Evolutionary conservation across 1,284 basidiomycete species (phyloP), one percentile per base, ranked within the genome.

Genomic region (Boletus albobrunnescens): DNA sequence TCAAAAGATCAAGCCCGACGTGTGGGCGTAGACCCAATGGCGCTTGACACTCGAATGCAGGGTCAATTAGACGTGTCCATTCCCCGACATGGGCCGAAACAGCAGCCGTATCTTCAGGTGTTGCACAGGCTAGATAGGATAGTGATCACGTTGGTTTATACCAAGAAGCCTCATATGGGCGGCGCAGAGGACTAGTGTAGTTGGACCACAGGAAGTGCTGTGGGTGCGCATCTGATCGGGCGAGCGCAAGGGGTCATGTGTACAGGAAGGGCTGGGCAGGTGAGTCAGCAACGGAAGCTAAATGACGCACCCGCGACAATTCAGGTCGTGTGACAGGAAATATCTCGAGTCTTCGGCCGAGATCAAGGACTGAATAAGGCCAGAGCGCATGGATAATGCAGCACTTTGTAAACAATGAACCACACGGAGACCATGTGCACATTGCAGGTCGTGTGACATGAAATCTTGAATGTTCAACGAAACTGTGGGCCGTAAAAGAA

Each of bases 111-210:
- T 30, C 58, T 71, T 9, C 63, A 46, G 10, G 65, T 60, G 6
- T 56, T 61, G 45, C 56, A 61, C 30, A 68, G 66, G 41, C 32
- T 67, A 9, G 63, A 69, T 28, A 44, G 58, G 17, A 64, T 68
- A 12, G 37, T 65, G 6, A 46, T 67, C 27, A 69, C 65, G 2
- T 71, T 68, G 35, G 53, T 68, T 13, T 41, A 23, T 23, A 31
- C 36, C 16, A 41, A 50, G 26, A 43, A 54, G 38, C 19, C 36
- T n/a, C 41, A 38, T 17, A 32, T 32, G 30, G 22, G 30, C 17
- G 2, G 23, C 22, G n/a, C 36, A 31, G 41, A 30, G 22, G 14
- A 35, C 28, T 11, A 37, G 50, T 35, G 22, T 38, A 12, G 19
- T 14, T 12, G 17, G 22, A 27, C 23, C 36, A 17, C 22, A 19